Evolutionary conservation across 257 asterid genomes (phyloP).

Genomic region (Solanum megistacrolobum): DNA sequence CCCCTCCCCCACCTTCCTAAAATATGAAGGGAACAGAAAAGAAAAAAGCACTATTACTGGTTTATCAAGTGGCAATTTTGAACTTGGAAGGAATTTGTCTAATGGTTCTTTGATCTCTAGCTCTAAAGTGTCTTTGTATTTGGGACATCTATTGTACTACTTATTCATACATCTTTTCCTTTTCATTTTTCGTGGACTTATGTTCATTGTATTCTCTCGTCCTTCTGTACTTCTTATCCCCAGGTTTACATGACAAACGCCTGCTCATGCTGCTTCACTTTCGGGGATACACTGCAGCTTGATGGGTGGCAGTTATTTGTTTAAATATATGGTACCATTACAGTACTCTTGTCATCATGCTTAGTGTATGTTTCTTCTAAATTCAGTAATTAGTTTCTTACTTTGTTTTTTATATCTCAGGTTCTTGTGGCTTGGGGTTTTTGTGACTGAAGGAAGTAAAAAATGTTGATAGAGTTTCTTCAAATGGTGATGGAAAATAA

Average conservation of each 20-base stretch:
- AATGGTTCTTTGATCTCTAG: neutral
- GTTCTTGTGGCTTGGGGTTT: slow-evolving; percentile 25
- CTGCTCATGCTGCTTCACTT: slow-evolving; percentile 58
- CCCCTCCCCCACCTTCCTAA: neutral
- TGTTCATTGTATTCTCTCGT: neutral
- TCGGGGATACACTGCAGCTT: slow-evolving; percentile 47
- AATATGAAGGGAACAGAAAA: neutral
- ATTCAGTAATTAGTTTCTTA: neutral
- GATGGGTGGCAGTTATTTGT: slow-evolving; percentile 54
- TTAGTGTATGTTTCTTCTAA: neutral
- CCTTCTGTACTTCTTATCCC: neutral
- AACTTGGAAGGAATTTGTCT: neutral
- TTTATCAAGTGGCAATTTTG: neutral
- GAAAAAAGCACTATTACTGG: neutral
- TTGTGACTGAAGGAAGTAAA: slow-evolving; percentile 19
- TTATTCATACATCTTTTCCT: neutral
- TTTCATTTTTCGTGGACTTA: neutral
- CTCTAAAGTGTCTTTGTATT: neutral
- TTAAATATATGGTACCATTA: slow-evolving; percentile 26
- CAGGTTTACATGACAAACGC: slow-evolving; percentile 34
- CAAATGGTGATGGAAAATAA: neutral
- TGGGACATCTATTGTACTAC: neutral
- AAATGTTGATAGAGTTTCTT: slow-evolving; percentile 11
- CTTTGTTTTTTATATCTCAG: slow-evolving; percentile 8
- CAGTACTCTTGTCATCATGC: neutral